Conservation (phyloP, 495 filamentous ascomycete genomes). For the Trichoderma asperelloides region DNA sequence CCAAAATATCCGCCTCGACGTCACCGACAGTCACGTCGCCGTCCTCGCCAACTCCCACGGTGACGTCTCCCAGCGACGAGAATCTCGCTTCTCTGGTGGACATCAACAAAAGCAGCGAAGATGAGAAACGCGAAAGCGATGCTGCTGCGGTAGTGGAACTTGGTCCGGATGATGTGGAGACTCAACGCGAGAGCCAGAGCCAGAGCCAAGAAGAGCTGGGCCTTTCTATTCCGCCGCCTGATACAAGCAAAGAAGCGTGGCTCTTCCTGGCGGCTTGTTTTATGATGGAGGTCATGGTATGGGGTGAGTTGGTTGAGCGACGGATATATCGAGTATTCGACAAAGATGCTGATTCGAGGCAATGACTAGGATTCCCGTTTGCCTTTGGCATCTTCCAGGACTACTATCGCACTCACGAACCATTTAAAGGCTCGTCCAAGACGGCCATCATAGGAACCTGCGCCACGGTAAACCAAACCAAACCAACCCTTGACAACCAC, state of each 20-base stretch:
- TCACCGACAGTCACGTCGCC: not conserved
- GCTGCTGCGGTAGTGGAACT: not conserved
- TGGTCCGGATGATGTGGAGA: not conserved
- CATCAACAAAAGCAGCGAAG: not conserved
- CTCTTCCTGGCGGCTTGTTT: constrained; percentile 55
- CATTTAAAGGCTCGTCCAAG: constrained; percentile 30
- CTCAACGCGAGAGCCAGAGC: not conserved
- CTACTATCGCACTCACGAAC: constrained; percentile 37
- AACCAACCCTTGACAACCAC: not conserved
- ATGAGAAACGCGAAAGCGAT: not conserved
- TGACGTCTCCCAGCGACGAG: not conserved
- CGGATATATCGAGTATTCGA: not conserved
- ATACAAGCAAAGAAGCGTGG: constrained; percentile 57
- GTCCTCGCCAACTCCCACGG: not conserved
- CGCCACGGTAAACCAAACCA: constrained; percentile 20
- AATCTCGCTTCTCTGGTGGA: not conserved
- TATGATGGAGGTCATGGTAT: constrained; percentile 53
- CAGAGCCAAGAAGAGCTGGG: not conserved
- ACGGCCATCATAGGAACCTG: constrained; percentile 35
- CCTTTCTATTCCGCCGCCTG: constrained; percentile 45
- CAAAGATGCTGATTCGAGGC: not conserved
- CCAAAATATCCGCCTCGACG: not conserved
- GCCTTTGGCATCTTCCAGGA: constrained; percentile 46
- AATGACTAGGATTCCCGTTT: constrained; percentile 49
- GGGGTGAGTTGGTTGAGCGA: constrained; percentile 41